These are phyloP conservation scores for Pulveroboletus sp. DNA, from an alignment of 768 basidiomycete genomes.

Conservation along the genomic window DNA sequence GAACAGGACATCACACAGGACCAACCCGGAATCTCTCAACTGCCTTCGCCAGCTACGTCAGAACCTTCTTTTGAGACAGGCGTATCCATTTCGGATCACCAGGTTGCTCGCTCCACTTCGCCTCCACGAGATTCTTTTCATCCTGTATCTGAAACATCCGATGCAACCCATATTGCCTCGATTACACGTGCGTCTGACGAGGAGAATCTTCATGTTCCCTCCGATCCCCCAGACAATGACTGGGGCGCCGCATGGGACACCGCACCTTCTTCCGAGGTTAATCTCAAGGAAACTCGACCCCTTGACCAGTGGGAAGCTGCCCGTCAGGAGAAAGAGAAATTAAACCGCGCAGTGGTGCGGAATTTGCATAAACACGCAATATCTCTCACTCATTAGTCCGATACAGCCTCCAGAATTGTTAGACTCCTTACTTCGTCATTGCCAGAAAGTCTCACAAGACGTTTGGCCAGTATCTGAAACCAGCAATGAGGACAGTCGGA, in stretches of 20 bases:
- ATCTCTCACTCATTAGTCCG: slow-evolving; percentile 16
- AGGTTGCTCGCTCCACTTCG: neutral
- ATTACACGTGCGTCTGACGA: neutral
- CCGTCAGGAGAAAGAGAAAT: slow-evolving; percentile 49
- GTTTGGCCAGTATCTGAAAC: slow-evolving; percentile 43
- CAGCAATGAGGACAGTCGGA: slow-evolving; percentile 32
- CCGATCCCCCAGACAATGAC: slow-evolving; percentile 13
- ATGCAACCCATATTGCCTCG: slow-evolving; percentile 42
- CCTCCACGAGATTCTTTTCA: neutral
- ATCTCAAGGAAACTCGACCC: slow-evolving; percentile 18
- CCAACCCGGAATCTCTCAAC: neutral
- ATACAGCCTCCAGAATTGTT: slow-evolving; percentile 66
- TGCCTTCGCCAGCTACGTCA: neutral
- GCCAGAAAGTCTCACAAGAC: slow-evolving; percentile 47
- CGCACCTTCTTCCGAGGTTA: slow-evolving; percentile 10
- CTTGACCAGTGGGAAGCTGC: slow-evolving; percentile 69
- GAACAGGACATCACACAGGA: slow-evolving; percentile 1
- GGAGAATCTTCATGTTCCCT: neutral
- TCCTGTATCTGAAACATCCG: slow-evolving; percentile 18
- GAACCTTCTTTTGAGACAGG: neutral
- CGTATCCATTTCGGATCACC: slow-evolving; percentile 1
- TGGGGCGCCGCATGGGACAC: slow-evolving; percentile 43
- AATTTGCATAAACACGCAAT: slow-evolving; percentile 10
- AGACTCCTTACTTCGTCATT: slow-evolving; percentile 48
- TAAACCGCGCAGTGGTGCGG: slow-evolving; percentile 63